These are phyloP conservation scores for Parastagonospora avenae DNA, from an alignment of 2,329 filamentous ascomycete species.

Conservation along the genomic window DNA sequence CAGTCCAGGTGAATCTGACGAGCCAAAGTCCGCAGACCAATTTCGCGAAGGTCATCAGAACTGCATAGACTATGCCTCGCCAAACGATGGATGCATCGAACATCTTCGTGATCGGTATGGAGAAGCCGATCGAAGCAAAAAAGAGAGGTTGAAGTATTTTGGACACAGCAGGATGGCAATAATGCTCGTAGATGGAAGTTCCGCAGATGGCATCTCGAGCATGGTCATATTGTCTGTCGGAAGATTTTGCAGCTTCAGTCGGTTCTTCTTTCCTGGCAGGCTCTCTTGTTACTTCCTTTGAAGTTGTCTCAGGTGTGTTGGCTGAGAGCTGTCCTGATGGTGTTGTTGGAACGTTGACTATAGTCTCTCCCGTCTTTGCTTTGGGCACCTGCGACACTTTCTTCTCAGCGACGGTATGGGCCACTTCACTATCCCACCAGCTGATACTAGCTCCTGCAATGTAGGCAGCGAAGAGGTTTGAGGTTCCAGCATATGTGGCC, in stretches of 20 bases:
- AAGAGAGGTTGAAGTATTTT: constrained; percentile 72
- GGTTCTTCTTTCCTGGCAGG: neutral
- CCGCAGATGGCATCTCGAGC: constrained; percentile 18
- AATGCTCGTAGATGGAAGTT: constrained; percentile 51
- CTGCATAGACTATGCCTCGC: constrained; percentile 73
- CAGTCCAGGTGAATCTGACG: constrained; percentile 40
- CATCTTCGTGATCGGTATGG: constrained; percentile 74
- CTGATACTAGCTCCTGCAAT: constrained; percentile 61
- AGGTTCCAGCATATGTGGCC: constrained; percentile 66
- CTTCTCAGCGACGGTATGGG: constrained; percentile 22
- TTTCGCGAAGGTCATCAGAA: constrained; percentile 68
- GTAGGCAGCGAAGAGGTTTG: constrained; percentile 67
- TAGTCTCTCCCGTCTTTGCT: neutral
- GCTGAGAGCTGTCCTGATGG: neutral
- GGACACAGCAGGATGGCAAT: constrained; percentile 53
- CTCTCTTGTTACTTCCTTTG: neutral
- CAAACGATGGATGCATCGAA: constrained; percentile 69
- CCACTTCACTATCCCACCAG: constrained; percentile 61
- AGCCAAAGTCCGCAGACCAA: constrained; percentile 50
- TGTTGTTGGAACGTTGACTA: neutral
- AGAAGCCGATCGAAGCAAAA: constrained; percentile 77
- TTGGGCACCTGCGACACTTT: neutral
- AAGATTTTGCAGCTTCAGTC: neutral
- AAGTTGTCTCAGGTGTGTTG: too few relatives aligned
- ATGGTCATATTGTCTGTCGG: neutral